phyloP scores from a whole-genome alignment of 768 basidiomycete genomes.

The Boletus barrowsii region DNA sequence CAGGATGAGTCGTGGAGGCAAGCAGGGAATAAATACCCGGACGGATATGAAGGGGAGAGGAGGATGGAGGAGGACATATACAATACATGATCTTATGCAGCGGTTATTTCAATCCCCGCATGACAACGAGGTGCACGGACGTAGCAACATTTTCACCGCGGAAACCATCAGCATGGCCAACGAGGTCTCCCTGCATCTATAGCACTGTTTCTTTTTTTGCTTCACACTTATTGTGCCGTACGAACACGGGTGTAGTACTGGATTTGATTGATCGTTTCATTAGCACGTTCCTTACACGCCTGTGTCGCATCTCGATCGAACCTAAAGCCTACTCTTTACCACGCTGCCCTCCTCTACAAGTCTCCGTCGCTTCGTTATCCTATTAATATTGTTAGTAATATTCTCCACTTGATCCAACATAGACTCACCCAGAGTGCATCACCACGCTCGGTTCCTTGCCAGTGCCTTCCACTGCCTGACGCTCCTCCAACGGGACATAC shows the following conservation, averaged over 20 bases:
- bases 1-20: not conserved
- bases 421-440: conserved; percentile 71
- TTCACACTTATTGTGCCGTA: too few relatives aligned
- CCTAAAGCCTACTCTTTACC: conserved; percentile 29
- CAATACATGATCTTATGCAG: conserved; percentile 5
- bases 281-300: not conserved
- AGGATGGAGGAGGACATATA: not conserved
- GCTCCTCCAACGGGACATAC: conserved; percentile 64
- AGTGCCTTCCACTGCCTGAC: conserved; percentile 50
- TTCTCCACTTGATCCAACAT: not conserved
- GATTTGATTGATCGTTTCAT: not conserved
- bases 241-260: too few relatives aligned
- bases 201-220: too few relatives aligned
- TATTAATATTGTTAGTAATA: conserved; percentile 6
- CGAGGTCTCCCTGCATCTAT: too few relatives aligned
- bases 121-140: not conserved
- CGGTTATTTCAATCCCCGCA: conserved; percentile 23
- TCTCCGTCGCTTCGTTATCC: conserved; percentile 32
- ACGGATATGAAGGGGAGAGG: conserved; percentile 15
- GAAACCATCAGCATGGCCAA: too few relatives aligned
- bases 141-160: too few relatives aligned
- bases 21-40: conserved; percentile 10
- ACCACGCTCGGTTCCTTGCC: conserved; percentile 61
- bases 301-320: not conserved
- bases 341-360: conserved; percentile 24